Base-by-base conservation (phyloP, 768 basidiomycete genomes). In the Rubroboletus pulcherrimus region DNA sequence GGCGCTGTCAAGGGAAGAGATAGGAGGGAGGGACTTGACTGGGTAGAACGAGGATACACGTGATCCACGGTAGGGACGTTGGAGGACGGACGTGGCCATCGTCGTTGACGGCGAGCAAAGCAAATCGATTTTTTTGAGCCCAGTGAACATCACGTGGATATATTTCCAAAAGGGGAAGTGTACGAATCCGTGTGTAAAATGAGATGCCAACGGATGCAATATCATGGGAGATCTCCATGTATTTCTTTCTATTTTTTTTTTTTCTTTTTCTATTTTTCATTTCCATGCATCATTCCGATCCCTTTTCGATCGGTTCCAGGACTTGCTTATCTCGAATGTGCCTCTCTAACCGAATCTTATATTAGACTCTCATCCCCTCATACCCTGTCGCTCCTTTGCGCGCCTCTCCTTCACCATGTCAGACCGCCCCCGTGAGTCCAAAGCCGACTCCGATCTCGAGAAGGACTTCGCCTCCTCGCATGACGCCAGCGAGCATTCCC, bases 31-130 rank as follows among this genome's bases (percentile, higher is more conserved):
- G 8, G 65, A 77, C 67, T 89, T 90, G 26, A 89, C 77, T 0
- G 89, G 87, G 63, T 91, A 91, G 65, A 92, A 92, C 0, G 87
- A 81, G 9, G 88, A 85, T 21, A 91, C 86, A 26, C 89, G 80
- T 5, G 89, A 86, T 48, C 90, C 90, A 14, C 87, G 85, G 26
- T 84, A 73, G 15, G 90, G 90, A 35, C 90, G 78, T 67, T 85
- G 86, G 4, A 82, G 75, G 34, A 74, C 66, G 31, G 68, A n/a
- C 12, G 46, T 68, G 26, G 42, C 11, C 58, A 45, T 60, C 11
- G 34, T 49, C 37, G 49, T 49, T 19, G 49, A 15, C 37, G 3
- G 7, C 19, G 49, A 30, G n/a, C 5, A 21, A 26, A 26, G 26
- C 26, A 3, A 26, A 26, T 26, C 26, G 5, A 26, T 21, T 11